Evolutionary conservation across 1,284 basidiomycete genomes (phyloP).

Genomic region (Chalciporus piperatoides): DNA sequence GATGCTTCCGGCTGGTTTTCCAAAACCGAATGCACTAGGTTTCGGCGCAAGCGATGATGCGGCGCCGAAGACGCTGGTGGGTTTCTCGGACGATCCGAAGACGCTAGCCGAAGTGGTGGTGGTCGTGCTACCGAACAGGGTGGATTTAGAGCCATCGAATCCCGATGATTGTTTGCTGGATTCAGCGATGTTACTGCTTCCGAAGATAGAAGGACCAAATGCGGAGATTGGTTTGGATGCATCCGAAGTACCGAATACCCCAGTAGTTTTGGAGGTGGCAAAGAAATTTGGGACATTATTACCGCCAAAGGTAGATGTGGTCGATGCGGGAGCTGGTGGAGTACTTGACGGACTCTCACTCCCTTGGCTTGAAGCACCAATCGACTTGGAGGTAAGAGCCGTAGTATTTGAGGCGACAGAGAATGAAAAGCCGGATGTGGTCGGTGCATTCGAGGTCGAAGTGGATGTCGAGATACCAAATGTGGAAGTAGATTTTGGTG

Average conservation of each 20-base stretch:
- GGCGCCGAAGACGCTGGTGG: slow-evolving; percentile 31
- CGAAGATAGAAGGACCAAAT: slow-evolving; percentile 31
- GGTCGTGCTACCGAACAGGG: slow-evolving; percentile 22
- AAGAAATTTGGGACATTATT: slow-evolving; percentile 25
- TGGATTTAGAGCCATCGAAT: slow-evolving; percentile 16
- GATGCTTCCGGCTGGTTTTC: slow-evolving; percentile 43
- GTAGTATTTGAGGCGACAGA: slow-evolving; percentile 5
- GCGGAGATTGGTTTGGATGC: slow-evolving; percentile 22
- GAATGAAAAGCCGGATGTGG: slow-evolving; percentile 15
- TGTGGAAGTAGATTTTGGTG: slow-evolving; percentile 22
- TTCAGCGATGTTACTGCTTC: slow-evolving; percentile 14
- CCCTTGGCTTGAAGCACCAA: slow-evolving; percentile 9
- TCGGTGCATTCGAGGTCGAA: slow-evolving; percentile 7
- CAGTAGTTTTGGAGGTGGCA: slow-evolving; percentile 16
- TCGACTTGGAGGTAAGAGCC: slow-evolving; percentile 5
- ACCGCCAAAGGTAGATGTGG: slow-evolving; percentile 18
- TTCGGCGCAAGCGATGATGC: slow-evolving; percentile 25
- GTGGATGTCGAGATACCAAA: slow-evolving; percentile 9
- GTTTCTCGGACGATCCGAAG: slow-evolving; percentile 28
- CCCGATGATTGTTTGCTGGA: slow-evolving; percentile 11
- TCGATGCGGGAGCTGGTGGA: slow-evolving; percentile 12
- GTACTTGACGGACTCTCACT: slow-evolving; percentile 5
- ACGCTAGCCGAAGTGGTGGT: slow-evolving; percentile 9
- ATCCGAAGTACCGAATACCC: slow-evolving; percentile 20
- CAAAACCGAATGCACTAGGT: slow-evolving; percentile 25